Evolutionary conservation across 2,329 filamentous ascomycete species (phyloP).

Genomic region (Fusarium anguioides): DNA sequence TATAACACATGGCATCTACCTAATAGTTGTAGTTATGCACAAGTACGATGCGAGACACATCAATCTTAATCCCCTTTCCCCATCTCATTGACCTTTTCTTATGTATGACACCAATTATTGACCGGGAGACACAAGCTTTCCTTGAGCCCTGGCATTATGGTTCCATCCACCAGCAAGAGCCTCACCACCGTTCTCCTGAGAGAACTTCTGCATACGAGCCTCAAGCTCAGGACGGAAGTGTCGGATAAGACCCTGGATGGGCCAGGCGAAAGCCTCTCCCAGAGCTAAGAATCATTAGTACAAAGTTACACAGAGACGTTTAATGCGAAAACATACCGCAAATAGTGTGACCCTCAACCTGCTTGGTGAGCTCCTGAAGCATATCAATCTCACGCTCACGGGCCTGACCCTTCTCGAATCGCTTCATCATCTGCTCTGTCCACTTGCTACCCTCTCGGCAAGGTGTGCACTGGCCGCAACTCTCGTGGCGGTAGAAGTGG

Average conservation of each 20-base stretch:
- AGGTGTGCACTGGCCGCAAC: conserved; percentile 98
- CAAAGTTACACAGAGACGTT: background rate
- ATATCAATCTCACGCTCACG: conserved; percentile 96
- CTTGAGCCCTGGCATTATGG: conserved; percentile 78
- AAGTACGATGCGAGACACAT: conserved; percentile 41
- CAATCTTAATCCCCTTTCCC: conserved; percentile 33
- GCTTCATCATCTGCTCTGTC: conserved; percentile 98
- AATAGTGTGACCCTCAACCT: conserved; percentile 99
- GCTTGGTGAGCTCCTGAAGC: conserved; percentile 98
- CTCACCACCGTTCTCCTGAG: conserved; percentile 76
- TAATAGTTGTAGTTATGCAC: conserved; percentile 44
- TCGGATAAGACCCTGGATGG: conserved; percentile 95
- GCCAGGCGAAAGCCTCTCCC: conserved; percentile 98
- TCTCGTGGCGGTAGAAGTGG: conserved; percentile 98
- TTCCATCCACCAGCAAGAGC: conserved; percentile 90
- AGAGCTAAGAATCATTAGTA: conserved; percentile 68
- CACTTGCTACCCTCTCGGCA: conserved; percentile 99
- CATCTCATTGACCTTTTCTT: conserved; percentile 28
- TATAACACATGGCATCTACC: conserved; percentile 47
- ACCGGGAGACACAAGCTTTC: conserved; percentile 87
- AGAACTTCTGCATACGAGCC: conserved; percentile 85
- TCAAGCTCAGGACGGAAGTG: conserved; percentile 98
- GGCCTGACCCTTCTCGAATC: conserved; percentile 91
- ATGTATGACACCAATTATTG: conserved; percentile 68
- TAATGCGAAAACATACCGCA: conserved; percentile 72